Evolutionary conservation across 2,329 filamentous ascomycete genomes (phyloP), one percentile per base, ranked within the genome.

Genomic region (Akanthomyces lecanii): DNA sequence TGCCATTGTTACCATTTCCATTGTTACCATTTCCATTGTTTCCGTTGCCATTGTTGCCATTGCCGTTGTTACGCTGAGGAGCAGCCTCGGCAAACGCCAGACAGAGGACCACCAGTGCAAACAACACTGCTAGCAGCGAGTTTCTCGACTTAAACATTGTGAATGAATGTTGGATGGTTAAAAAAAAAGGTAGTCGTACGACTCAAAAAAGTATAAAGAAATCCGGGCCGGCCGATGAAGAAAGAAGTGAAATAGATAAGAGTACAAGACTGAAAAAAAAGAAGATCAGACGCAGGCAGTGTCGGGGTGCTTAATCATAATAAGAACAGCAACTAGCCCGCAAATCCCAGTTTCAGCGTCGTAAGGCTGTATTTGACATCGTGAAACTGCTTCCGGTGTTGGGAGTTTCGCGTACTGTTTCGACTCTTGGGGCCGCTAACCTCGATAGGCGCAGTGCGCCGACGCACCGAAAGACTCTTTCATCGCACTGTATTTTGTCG

Each of bases 41-140:
- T 8, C 14, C 42, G 23, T 47, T 57, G 12, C 54, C n/a, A 16
- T 53, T 53, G 4, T 60, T 60, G 10, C 56, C 44, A 18, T 61
- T 61, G 18, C 52, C 52, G 6, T 25, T 12, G 25, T 61, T 61
- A 30, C 44, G 44, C n/a, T 53, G 58, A 53, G 58, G 58, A 47
- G 40, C 40, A n/a, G 58, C 58, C 50, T 53, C 38, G 18, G 28
- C 58, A 36, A 61, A 23, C 14, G 50, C 48, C 58, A 61, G 38
- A 12, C 40, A 61, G 10, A 60, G 36, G 4, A 45, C 47, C 47
- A 60, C 16, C 50, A 61, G 7, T n/a, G 28, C 28, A 36, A 45
- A 61, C n/a, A 61, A 14, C 28, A 61, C 40, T 16, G 50, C 40
- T n/a, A 61, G 14, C 58, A 61, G 36, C 7, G 57, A 61, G 18